phyloP scores from a whole-genome alignment of 352 stramenopile species.

The Phytophthora brassicae region DNA sequence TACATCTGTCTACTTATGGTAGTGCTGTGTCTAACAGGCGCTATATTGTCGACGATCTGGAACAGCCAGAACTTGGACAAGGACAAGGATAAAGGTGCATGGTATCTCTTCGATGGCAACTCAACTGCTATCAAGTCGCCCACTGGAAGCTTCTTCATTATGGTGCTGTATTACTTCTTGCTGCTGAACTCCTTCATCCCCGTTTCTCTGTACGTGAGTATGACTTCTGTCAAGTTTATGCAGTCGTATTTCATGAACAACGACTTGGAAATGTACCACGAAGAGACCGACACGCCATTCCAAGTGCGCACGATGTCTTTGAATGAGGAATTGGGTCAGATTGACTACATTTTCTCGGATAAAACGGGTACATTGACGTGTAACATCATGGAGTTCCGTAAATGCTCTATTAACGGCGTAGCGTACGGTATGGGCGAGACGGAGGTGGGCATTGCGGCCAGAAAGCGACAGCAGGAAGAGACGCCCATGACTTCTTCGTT shows the following conservation, averaged over 20 bases:
- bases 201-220: slow-evolving; percentile 94
- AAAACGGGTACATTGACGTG: slow-evolving; percentile 96
- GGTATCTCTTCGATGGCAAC: slow-evolving; percentile 68
- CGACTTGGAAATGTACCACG: slow-evolving; percentile 93
- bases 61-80: slow-evolving; percentile 62
- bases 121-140: slow-evolving; percentile 55
- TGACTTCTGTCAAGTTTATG: slow-evolving; percentile 93
- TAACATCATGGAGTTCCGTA: slow-evolving; percentile 98
- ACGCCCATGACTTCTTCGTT: slow-evolving; percentile 30
- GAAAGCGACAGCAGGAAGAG: slow-evolving; percentile 62
- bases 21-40: slow-evolving; percentile 68
- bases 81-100: slow-evolving; percentile 39
- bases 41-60: slow-evolving; percentile 66
- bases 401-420: slow-evolving; percentile 94
- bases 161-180: slow-evolving; percentile 93
- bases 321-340: slow-evolving; percentile 93
- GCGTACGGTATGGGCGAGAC: slow-evolving; percentile 91
- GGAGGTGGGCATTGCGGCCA: slow-evolving; percentile 77
- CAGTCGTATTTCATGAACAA: slow-evolving; percentile 92
- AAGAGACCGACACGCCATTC: slow-evolving; percentile 91
- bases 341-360: slow-evolving; percentile 93
- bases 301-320: slow-evolving; percentile 92
- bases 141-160: slow-evolving; percentile 85
- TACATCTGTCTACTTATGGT: slow-evolving; percentile 87
- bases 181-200: slow-evolving; percentile 95